Evolutionary conservation across 371 early-diverging fungal species (phyloP).

Genomic region (Apophysomyces variabilis): DNA sequence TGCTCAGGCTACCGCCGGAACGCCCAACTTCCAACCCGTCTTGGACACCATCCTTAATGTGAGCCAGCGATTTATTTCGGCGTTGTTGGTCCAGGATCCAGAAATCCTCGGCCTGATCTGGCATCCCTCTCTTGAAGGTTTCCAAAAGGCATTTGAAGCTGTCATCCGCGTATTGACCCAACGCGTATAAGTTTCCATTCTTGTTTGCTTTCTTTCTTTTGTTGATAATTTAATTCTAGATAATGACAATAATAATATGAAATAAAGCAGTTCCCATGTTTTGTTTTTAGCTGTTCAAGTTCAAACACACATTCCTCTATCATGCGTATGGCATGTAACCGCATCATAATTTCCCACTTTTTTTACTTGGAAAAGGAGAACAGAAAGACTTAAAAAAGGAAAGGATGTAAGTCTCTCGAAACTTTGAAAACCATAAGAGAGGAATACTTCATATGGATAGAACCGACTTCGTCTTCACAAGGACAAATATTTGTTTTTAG

Average conservation of each 20-base stretch:
- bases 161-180: background rate
- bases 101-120: background rate
- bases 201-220: too few species aligned
- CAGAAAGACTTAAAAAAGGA: background rate
- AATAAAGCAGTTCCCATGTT: background rate
- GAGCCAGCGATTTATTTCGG: background rate
- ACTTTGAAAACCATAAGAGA: too few species aligned
- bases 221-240: conserved; percentile 5
- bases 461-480: too few species aligned
- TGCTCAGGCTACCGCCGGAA: background rate
- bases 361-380: background rate
- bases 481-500: too few species aligned
- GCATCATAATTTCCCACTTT: background rate
- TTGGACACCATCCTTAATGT: background rate
- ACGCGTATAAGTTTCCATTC: background rate
- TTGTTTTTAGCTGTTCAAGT: background rate
- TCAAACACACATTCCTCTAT: background rate
- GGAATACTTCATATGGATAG: too few species aligned
- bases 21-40: background rate
- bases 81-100: background rate
- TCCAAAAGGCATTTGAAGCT: conserved; percentile 3
- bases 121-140: background rate
- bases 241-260: background rate
- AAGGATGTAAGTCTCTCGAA: background rate
- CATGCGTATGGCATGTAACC: conserved; percentile 1